Evolutionary conservation across 805 yeast species (phyloP), one percentile per base, ranked within the genome.

Genomic region (Schwanniomyces vanrijiae): DNA sequence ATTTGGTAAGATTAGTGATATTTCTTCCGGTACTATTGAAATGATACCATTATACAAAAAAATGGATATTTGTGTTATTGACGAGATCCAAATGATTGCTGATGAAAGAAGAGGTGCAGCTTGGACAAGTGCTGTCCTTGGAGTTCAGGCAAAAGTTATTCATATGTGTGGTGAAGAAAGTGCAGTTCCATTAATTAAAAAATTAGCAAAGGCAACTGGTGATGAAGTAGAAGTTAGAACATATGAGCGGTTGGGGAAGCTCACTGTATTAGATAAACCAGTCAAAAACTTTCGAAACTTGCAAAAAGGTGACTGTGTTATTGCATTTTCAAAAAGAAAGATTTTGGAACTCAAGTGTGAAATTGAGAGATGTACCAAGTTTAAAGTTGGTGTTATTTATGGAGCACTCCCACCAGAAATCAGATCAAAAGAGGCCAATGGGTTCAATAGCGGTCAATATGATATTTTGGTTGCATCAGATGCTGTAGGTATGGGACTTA

Each of bases 401-500:
- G 99, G 99, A 19, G 91, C 96, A 0, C 71, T 94, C 38, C 99
- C 99, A 0, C 96, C 98, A 0, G 98, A 94, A 61, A 89, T 92
- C 0, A 78, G 99, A 54, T 81, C 90, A 2, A 81, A 82, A 53
- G 97, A 94, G 60, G 96, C 97, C 0, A 64, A 71, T 24, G 73
- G 79, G 40, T 94, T 94, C 65, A 94, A 94, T 60, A 68, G 61
- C n/a, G 92, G 96, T 2, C 77, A 78, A 29, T 86, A 82, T 52
- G 94, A 91, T 57, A 77, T 88, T n/a, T 71, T 94, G 33, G 88
- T 94, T 5, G 98, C 99, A 1, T 88, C 96, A 2, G 98, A 94
- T 69, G 99, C 99, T 0, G 83, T 94, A 51, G 99, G 99, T 2
- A 92, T 94, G 97, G 99, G 99, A 0, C 74, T 94, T 45, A 94